phyloP scores from a whole-genome alignment of 2,329 filamentous ascomycete species.

The Paraconiothyrium sp. region DNA sequence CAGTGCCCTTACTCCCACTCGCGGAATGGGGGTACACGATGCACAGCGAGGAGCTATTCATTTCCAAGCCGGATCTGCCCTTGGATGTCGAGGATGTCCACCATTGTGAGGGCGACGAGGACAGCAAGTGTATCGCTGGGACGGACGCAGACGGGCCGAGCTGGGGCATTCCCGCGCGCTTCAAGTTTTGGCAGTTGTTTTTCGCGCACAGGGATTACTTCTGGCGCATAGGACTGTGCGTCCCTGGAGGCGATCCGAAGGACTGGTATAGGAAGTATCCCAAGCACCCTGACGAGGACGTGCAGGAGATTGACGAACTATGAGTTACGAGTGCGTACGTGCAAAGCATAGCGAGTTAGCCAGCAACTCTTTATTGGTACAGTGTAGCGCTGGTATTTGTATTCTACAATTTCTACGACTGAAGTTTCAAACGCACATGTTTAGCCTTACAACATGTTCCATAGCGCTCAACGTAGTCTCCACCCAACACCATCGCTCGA shows the following conservation, averaged over 20 bases:
- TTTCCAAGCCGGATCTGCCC: slow-evolving; percentile 74
- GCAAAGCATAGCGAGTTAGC: neutral
- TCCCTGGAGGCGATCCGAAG: slow-evolving; percentile 78
- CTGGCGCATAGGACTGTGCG: slow-evolving; percentile 88
- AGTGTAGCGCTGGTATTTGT: too few relatives aligned
- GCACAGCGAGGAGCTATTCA: slow-evolving; percentile 89
- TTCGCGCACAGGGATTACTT: slow-evolving; percentile 98
- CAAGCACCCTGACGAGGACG: slow-evolving; percentile 25
- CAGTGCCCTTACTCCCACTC: slow-evolving; percentile 86
- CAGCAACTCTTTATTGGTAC: too few relatives aligned
- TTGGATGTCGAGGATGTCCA: slow-evolving; percentile 74
- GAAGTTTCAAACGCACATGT: too few relatives aligned
- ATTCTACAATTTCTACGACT: too few relatives aligned
- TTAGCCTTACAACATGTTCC: too few relatives aligned
- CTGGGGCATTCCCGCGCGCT: slow-evolving; percentile 62
- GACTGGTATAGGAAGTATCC: slow-evolving; percentile 68
- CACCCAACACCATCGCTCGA: too few relatives aligned
- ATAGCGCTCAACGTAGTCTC: too few relatives aligned
- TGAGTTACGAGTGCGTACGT: slow-evolving; percentile 10
- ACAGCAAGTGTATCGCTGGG: slow-evolving; percentile 75
- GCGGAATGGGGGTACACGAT: slow-evolving; percentile 87
- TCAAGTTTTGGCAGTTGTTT: slow-evolving; percentile 88
- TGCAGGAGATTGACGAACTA: slow-evolving; percentile 32
- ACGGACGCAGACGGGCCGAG: slow-evolving; percentile 46
- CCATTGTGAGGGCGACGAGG: slow-evolving; percentile 75